Conservation (phyloP, 163 green algal species). For the Scenedesmus sp. region DNA sequence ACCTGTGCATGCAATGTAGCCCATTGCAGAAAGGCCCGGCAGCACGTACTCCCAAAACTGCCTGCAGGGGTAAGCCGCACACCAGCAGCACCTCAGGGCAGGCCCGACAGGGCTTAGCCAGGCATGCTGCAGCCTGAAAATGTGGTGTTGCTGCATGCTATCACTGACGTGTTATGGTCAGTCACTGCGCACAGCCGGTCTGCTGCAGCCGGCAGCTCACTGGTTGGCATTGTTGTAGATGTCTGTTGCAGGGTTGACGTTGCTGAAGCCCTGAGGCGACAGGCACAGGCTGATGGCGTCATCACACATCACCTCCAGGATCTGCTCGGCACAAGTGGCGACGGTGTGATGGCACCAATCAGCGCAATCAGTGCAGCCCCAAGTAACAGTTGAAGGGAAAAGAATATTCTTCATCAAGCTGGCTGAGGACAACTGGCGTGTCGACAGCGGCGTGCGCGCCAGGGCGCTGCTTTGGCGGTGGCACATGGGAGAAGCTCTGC, state of each 20-base stretch:
- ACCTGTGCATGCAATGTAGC: conserved; percentile 55
- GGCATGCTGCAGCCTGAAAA: too few relatives aligned
- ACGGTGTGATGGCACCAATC: background rate
- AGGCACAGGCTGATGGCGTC: conserved; percentile 60
- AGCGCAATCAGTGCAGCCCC: background rate
- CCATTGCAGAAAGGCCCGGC: conserved; percentile 41
- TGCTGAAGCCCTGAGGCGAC: conserved; percentile 64
- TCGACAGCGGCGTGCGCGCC: too few relatives aligned
- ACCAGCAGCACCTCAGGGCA: background rate
- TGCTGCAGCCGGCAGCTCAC: conserved; percentile 3
- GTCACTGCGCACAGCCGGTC: background rate
- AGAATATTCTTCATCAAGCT: too few relatives aligned
- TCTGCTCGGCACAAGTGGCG: background rate
- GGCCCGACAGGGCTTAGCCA: too few relatives aligned
- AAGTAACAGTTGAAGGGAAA: too few relatives aligned
- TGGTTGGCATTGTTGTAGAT: conserved; percentile 71
- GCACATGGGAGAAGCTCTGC: too few relatives aligned
- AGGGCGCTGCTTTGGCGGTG: too few relatives aligned
- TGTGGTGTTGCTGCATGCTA: background rate
- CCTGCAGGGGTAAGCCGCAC: background rate
- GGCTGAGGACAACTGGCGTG: too few relatives aligned
- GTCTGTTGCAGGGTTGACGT: conserved; percentile 59
- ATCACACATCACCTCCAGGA: conserved; percentile 65
- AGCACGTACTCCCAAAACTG: conserved; percentile 57
- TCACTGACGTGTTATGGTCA: too few relatives aligned